Evolutionary conservation across 139 green algal species (phyloP), one percentile per base, ranked within the genome.

Genomic region (Zygnema circumcarinatum): DNA sequence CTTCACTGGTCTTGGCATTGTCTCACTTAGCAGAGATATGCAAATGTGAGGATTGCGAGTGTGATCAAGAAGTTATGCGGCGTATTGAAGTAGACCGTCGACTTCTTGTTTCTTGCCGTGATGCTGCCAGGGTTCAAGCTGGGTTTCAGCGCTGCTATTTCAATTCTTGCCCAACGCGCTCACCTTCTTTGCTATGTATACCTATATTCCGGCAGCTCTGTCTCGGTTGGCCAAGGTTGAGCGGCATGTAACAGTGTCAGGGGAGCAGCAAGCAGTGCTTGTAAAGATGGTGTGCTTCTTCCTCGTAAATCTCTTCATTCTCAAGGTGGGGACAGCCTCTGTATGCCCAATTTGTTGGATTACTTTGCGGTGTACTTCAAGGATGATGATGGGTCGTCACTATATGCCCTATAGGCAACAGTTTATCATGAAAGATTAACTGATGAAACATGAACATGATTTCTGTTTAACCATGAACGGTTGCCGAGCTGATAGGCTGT

Each of bases 281-380:
- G 31, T 83, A 38, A 90, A 90, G 85, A 89, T 81, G 35, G 83
- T 88, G 31, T 40, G 40, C 32, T 88, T 90, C 78, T 90, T 76
- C 79, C 78, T 90, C 7, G 32, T 90, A 33, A 90, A 89, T 36
- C 84, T 89, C 35, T 78, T 89, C 74, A 11, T 89, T 35, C 84
- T 89, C 41, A 87, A 89, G 84, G 76, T 76, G 36, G 41, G 33
- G 3, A 20, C 69, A 35, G 69, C 69, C n/a, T n/a, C n/a, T n/a
- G n/a, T n/a, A n/a, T n/a, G 25, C 25, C 25, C 56, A 72, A 29
- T 72, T 72, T 72, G 56, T 72, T 72, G 25, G 29, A 25, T 72
- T 29, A 72, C 25, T 31, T 31, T 72, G 29, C 25, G 25, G 56
- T 67, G 73, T 80, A 1, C 2, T 38, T 80, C n/a, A 38, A 35